phyloP scores from a whole-genome alignment of 768 basidiomycete species.

The Mycena kentingensis region DNA sequence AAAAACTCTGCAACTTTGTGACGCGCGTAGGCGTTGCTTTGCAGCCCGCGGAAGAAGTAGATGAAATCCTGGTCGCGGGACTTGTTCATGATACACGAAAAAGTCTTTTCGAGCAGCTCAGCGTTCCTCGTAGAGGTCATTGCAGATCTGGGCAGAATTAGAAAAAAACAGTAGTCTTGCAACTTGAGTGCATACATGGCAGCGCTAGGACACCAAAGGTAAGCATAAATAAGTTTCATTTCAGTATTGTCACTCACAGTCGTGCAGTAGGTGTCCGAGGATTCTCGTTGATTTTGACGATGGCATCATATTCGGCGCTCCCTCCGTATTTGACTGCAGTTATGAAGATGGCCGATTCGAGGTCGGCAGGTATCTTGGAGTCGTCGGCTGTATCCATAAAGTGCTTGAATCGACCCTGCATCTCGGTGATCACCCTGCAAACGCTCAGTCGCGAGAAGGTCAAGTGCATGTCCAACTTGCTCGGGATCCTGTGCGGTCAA shows the following conservation, averaged over 20 bases:
- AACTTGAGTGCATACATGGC: conserved; percentile 16
- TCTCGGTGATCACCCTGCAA: conserved; percentile 70
- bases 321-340: conserved; percentile 78
- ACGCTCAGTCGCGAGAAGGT: not conserved
- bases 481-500: conserved; percentile 30
- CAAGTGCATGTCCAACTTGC: conserved; percentile 20
- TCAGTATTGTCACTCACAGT: no score
- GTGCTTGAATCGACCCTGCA: conserved; percentile 67
- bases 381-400: conserved; percentile 75
- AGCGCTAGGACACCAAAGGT: conserved; percentile 2
- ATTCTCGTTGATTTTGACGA: conserved; percentile 67
- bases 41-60: conserved; percentile 63
- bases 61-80: conserved; percentile 62
- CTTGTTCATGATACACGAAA: conserved; percentile 57
- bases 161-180: not conserved
- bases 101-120: conserved; percentile 60
- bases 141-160: conserved; percentile 47
- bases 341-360: conserved; percentile 58
- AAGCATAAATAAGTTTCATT: no score
- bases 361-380: conserved; percentile 77
- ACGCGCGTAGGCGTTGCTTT: conserved; percentile 56
- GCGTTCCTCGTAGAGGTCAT: conserved; percentile 62
- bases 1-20: conserved; percentile 61
- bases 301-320: conserved; percentile 69
- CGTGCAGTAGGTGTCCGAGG: conserved; percentile 74